These are phyloP conservation scores for Neolecta irregularis DNA, from an alignment of 1,139 yeast species.

Conservation along the genomic window DNA sequence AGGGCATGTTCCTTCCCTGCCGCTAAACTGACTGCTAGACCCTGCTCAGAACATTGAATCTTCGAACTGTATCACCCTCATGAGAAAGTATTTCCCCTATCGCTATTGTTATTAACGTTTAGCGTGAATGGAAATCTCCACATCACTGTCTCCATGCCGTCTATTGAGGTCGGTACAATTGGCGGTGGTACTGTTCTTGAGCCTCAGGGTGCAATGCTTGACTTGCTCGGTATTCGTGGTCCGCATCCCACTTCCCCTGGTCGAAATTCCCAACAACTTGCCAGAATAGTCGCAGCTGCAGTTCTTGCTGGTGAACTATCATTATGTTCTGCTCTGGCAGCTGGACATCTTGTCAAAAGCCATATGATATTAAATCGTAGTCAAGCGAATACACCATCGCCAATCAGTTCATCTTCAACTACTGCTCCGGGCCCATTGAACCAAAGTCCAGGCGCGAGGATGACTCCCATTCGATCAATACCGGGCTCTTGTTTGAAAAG, in stretches of 20 bases:
- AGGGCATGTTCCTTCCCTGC: too few species aligned
- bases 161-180: conserved; percentile 95
- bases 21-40: too few species aligned
- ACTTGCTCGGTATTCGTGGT: conserved; percentile 84
- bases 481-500: too few species aligned
- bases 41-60: conserved; percentile 60
- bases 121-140: conserved; percentile 54
- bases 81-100: conserved; percentile 43
- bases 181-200: conserved; percentile 98
- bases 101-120: conserved; percentile 12
- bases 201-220: conserved; percentile 94
- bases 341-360: conserved; percentile 94
- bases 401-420: conserved; percentile 11
- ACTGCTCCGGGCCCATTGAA: conserved; percentile 5
- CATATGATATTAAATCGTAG: conserved; percentile 93
- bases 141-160: conserved; percentile 95
- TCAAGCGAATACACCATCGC: conserved; percentile 27
- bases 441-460: too few species aligned
- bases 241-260: conserved; percentile 93
- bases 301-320: conserved; percentile 95
- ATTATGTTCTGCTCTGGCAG: conserved; percentile 86
- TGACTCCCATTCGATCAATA: too few species aligned
- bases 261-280: conserved; percentile 83
- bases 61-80: conserved; percentile 89
- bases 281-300: conserved; percentile 86